These are phyloP conservation scores for Poa pratensis DNA, from an alignment of 176 grass and related monocot genomes.

Conservation along the genomic window DNA sequence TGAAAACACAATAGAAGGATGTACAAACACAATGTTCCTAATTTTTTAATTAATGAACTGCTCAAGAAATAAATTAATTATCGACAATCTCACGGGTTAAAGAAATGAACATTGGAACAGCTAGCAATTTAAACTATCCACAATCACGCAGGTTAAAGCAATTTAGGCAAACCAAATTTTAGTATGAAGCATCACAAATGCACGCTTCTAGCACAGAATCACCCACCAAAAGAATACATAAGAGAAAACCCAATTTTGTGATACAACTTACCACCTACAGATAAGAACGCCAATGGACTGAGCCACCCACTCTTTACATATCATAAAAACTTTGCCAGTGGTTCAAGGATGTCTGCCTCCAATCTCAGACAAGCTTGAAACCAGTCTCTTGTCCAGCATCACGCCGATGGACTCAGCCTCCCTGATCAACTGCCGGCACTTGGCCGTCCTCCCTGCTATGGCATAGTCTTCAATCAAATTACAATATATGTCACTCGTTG, in stretches of 20 bases:
- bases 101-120: not conserved
- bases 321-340: not conserved
- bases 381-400: constrained; percentile 54
- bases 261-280: not conserved
- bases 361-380: constrained; percentile 40
- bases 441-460: constrained; percentile 54
- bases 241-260: not conserved
- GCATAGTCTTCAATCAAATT: constrained; percentile 63
- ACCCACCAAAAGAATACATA: not conserved
- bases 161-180: not conserved
- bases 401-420: constrained; percentile 62
- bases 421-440: constrained; percentile 65
- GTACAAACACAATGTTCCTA: constrained; percentile 5
- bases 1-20: not conserved
- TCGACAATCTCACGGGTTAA: not conserved
- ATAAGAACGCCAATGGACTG: not conserved
- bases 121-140: not conserved
- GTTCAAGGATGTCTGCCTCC: constrained; percentile 13
- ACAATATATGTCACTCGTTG: constrained; percentile 66
- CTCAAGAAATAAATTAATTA: not conserved
- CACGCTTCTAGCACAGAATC: not conserved
- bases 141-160: not conserved
- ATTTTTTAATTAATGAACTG: not conserved
- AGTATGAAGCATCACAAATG: not conserved
- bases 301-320: too few species aligned